These are phyloP conservation scores for Kluyveromyces aestuarii DNA, from an alignment of 805 yeast species.

Conservation along the genomic window DNA sequence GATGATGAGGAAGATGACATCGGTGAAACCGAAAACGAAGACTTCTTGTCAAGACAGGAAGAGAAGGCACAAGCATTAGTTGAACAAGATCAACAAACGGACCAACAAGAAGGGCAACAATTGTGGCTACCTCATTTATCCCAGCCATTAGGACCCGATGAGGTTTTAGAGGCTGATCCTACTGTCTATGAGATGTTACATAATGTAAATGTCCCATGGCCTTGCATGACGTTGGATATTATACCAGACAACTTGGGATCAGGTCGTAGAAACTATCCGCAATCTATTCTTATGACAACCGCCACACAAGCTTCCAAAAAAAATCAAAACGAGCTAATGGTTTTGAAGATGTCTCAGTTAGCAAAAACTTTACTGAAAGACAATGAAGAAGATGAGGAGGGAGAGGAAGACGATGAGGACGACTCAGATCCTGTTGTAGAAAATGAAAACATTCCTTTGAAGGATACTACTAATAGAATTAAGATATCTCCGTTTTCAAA, in stretches of 20 bases:
- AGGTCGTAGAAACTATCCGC: conserved; percentile 87
- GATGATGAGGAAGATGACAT: conserved; percentile 45
- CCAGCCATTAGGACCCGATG: conserved; percentile 89
- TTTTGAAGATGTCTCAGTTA: conserved; percentile 74
- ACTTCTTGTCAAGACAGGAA: conserved; percentile 30
- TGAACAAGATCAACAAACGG: conserved; percentile 29
- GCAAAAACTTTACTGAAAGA: conserved; percentile 82
- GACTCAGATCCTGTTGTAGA: conserved; percentile 82
- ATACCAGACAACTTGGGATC: conserved; percentile 79
- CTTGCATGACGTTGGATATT: conserved; percentile 84
- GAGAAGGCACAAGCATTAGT: conserved; percentile 29
- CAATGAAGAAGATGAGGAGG: conserved; percentile 68
- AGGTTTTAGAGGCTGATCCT: conserved; percentile 93
- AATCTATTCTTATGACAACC: conserved; percentile 73
- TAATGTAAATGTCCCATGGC: conserved; percentile 92
- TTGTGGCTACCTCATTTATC: conserved; percentile 84
- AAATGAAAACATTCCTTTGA: conserved; percentile 67
- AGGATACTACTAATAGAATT: conserved; percentile 80
- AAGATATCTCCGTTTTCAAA: conserved; percentile 73
- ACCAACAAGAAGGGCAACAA: conserved; percentile 29
- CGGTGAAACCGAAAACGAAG: conserved; percentile 28
- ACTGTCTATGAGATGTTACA: conserved; percentile 94
- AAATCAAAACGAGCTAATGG: conserved; percentile 81
- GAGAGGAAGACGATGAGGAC: conserved; percentile 63
- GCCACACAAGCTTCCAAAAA: conserved; percentile 88